A percentile compares a stretch with the other conserved stretches of the same genome.
phyloP scores from a whole-genome alignment of 225 moss, liverwort and hornwort species.

The Thuidium tamariscinum region DNA sequence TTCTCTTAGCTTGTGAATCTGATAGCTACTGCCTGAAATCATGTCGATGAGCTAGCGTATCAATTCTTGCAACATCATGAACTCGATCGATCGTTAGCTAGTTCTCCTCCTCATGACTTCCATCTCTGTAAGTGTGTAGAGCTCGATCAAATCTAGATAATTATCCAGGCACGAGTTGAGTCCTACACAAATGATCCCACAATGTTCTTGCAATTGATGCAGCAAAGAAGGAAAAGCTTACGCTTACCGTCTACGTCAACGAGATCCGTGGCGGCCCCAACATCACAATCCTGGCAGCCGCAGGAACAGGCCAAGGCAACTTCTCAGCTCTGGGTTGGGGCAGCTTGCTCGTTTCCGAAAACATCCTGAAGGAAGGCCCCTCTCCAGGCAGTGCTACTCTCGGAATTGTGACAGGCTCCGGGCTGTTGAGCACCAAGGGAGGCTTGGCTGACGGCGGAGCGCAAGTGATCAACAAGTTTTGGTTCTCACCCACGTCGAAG shows the following conservation, averaged over 20 bases:
- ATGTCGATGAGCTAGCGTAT: not conserved
- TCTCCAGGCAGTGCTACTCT: not conserved
- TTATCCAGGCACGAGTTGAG: not conserved
- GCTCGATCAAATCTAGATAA: not conserved
- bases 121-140: not conserved
- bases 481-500: not conserved
- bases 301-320: conserved; percentile 23
- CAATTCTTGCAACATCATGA: not conserved
- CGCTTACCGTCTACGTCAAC: not conserved
- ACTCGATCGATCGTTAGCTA: not conserved
- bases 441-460: not conserved
- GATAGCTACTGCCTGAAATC: not conserved
- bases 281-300: not conserved
- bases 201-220: not conserved
- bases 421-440: not conserved
- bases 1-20: not conserved
- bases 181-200: not conserved
- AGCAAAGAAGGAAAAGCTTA: not conserved
- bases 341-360: not conserved
- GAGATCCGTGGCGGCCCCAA: conserved; percentile 1
- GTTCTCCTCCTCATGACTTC: not conserved
- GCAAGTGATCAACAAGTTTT: not conserved
- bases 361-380: not conserved
- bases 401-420: not conserved
- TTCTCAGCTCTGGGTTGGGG: conserved; percentile 9